Evolutionary conservation across 495 filamentous ascomycete species (phyloP), one percentile per base, ranked within the genome.

Genomic region (Penicillium robsamsonii): DNA sequence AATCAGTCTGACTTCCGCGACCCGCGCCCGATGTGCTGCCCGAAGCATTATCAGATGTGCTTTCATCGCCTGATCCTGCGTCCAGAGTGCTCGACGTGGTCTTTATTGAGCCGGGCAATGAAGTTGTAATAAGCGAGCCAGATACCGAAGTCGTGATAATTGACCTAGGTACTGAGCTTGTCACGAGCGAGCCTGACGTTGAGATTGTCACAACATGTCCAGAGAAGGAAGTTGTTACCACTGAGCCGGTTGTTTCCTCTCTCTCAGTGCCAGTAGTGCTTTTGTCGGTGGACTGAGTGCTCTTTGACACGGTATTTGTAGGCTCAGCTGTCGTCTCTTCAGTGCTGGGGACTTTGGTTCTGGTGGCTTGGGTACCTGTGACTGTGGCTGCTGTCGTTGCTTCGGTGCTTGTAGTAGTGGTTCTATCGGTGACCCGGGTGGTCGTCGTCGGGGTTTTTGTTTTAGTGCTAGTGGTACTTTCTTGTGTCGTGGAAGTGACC

Each of bases 351-450:
- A 30, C 12, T 11, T 20, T 20, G 29, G 35, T 41, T 7, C 35
- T 40, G 6, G 22, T 50, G 40, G 31, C 8, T 17, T 20, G 15
- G 12, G 29, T 42, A 12, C 5, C 50, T 1, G 45, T 48, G 2
- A 18, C 5, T 12, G 45, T 47, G 27, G 27, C n/a, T 47, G n/a
- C 27, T 30, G 45, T 47, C 17, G 45, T 11, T 30, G 40, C 8
- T 11, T 25, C 51, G 11, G 46, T 50, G 18, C 33, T 55, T 10
- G 51, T n/a, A 30, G 57, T 45, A 46, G 24, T 33, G 13, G 20
- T 45, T 29, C 22, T 9, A 11, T 27, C 30, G 10, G 46, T 56
- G 7, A 8, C 40, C 7, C n/a, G 8, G 35, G 58, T 60, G 27
- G 4, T 53, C 7, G 45, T 37, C 30, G 40, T 24, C 30, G 59